Evolutionary conservation across 768 basidiomycete genomes (phyloP).

Genomic region (Cubamyces lactineus): DNA sequence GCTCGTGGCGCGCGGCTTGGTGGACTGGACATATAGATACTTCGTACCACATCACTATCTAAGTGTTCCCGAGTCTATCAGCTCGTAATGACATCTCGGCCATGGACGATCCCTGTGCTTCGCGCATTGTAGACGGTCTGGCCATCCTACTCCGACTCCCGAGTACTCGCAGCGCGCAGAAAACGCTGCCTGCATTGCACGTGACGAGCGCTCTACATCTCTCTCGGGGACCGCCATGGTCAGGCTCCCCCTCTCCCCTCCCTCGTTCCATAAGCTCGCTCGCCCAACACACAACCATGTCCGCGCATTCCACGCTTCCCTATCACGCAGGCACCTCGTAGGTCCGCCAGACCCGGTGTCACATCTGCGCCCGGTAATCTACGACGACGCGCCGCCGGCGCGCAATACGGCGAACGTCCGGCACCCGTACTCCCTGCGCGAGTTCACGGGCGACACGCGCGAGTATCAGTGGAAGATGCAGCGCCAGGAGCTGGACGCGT

Average conservation of each 20-base stretch:
- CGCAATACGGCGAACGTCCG: conserved; percentile 22
- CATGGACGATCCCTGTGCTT: not conserved
- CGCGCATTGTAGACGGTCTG: not conserved
- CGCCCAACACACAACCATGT: not conserved
- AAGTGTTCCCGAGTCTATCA: conserved; percentile 12
- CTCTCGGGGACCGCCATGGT: conserved; percentile 23
- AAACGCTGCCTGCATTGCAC: not conserved
- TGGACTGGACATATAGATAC: conserved; percentile 19
- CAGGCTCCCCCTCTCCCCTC: conserved; percentile 12
- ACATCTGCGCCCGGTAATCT: conserved; percentile 78
- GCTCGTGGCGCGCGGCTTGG: not conserved
- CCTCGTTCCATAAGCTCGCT: not conserved
- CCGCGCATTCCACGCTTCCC: conserved; percentile 25
- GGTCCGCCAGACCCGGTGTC: conserved; percentile 81
- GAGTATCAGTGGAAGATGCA: conserved; percentile 74
- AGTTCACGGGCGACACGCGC: conserved; percentile 55
- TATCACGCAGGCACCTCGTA: conserved; percentile 43
- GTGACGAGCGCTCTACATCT: conserved; percentile 13
- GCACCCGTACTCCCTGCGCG: conserved; percentile 80
- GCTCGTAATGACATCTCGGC: conserved; percentile 10
- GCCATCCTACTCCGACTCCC: no score
- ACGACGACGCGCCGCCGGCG: conserved; percentile 58
- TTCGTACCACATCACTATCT: conserved; percentile 16
- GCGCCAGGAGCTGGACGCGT: conserved; percentile 70
- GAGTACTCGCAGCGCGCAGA: not conserved